Conservation (phyloP, 768 basidiomycete species). For the Mycena crocata region DNA sequence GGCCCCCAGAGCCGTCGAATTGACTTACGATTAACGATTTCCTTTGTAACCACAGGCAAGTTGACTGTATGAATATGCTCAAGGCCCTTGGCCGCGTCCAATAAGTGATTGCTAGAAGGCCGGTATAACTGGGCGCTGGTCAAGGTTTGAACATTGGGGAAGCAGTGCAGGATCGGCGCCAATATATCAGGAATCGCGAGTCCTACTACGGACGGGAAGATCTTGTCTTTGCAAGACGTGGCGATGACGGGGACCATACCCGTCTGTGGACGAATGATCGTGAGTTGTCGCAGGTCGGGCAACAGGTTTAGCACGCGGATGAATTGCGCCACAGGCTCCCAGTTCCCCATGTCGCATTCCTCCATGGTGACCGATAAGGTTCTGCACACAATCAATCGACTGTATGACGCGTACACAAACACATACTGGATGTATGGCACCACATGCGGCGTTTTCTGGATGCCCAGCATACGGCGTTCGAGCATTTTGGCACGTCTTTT, state of each 20-base stretch:
- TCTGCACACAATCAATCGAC: not conserved
- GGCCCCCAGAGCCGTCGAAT: not conserved
- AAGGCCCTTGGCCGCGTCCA: not conserved
- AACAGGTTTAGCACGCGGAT: slow-evolving; percentile 12
- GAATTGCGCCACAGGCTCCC: slow-evolving; percentile 19
- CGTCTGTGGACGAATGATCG: not conserved
- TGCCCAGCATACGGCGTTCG: slow-evolving; percentile 19
- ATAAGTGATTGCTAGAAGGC: not conserved
- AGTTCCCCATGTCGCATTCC: slow-evolving; percentile 12
- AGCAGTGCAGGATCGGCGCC: slow-evolving; percentile 5
- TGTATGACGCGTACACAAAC: not conserved
- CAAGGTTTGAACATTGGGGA: slow-evolving; percentile 8
- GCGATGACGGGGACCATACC: not conserved
- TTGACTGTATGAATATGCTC: slow-evolving; percentile 3
- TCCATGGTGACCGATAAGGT: not conserved
- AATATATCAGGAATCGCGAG: not conserved
- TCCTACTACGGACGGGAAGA: not conserved
- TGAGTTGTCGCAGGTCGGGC: slow-evolving; percentile 2
- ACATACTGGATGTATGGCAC: slow-evolving; percentile 13
- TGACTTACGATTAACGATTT: not conserved
- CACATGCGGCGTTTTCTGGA: slow-evolving; percentile 13
- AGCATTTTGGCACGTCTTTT: slow-evolving; percentile 19
- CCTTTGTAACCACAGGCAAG: not conserved
- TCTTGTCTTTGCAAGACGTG: not conserved
- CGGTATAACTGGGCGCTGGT: no score